Evolutionary conservation across 129 eudicot species (phyloP).

Genomic region (Logfia minima): DNA sequence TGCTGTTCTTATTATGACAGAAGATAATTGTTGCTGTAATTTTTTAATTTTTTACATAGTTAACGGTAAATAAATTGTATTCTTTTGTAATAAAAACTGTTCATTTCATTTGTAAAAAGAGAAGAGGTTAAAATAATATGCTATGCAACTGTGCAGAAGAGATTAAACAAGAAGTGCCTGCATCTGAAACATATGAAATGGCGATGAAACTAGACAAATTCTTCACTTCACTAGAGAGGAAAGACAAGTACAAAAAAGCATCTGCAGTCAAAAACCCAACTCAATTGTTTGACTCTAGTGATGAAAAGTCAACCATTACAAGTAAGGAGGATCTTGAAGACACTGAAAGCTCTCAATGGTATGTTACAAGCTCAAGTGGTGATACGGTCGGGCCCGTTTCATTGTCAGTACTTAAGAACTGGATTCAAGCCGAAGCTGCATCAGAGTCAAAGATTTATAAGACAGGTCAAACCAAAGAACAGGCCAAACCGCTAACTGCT

Average conservation of each 20-base stretch:
- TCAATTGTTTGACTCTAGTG: constrained; percentile 37
- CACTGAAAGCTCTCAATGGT: constrained; percentile 41
- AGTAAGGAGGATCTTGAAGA: constrained; percentile 40
- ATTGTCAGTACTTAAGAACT: constrained; percentile 44
- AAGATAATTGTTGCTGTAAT: background rate
- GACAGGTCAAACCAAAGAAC: constrained; percentile 41
- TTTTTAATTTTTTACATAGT: background rate
- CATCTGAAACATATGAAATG: constrained; percentile 31
- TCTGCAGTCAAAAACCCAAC: constrained; percentile 31
- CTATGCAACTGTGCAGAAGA: constrained; percentile 17
- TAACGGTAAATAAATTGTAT: background rate
- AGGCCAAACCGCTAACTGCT: constrained; percentile 42
- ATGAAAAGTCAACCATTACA: constrained; percentile 27
- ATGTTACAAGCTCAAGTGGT: constrained; percentile 36
- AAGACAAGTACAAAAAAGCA: constrained; percentile 21
- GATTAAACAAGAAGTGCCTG: constrained; percentile 28
- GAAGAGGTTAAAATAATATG: background rate
- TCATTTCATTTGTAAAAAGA: too few species aligned
- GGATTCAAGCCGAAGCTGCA: constrained; percentile 42
- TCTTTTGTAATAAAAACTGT: background rate
- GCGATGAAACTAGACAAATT: constrained; percentile 30
- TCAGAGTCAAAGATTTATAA: constrained; percentile 46
- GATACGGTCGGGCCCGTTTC: constrained; percentile 42
- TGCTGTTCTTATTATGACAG: background rate
- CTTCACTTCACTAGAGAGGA: constrained; percentile 23